phyloP scores from a whole-genome alignment of 1,284 basidiomycete species.

The Austroboletus novae-zelandiae region DNA sequence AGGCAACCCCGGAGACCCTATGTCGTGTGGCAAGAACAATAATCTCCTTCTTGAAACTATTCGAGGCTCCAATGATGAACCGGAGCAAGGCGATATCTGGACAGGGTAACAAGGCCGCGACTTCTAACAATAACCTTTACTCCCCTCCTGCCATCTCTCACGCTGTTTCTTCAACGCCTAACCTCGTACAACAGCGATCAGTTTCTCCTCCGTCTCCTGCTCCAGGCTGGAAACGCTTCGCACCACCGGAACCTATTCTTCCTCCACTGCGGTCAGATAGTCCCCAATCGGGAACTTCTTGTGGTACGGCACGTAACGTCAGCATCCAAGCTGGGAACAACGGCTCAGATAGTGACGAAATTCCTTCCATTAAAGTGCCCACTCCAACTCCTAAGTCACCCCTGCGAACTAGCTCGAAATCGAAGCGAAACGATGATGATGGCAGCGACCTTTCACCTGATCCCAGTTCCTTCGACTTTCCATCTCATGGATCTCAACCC shows the following conservation, averaged over 20 bases:
- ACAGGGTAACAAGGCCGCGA: constrained; percentile 28
- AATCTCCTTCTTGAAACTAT: constrained; percentile 60
- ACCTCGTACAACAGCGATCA: constrained; percentile 40
- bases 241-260: constrained; percentile 49
- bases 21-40: constrained; percentile 68
- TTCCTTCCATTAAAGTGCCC: constrained; percentile 35
- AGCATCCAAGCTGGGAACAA: constrained; percentile 16
- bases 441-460: constrained; percentile 30
- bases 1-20: constrained; percentile 55
- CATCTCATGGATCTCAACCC: constrained; percentile 23
- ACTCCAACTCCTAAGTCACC: constrained; percentile 55
- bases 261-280: constrained; percentile 56
- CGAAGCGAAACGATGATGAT: constrained; percentile 27
- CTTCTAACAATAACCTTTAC: constrained; percentile 30
- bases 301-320: constrained; percentile 29
- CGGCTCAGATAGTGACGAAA: constrained; percentile 33
- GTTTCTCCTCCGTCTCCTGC: constrained; percentile 28
- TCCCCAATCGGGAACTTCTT: constrained; percentile 37
- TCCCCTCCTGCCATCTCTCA: constrained; percentile 34
- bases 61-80: constrained; percentile 47
- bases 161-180: constrained; percentile 62
- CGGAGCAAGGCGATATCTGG: constrained; percentile 46
- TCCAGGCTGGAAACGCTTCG: constrained; percentile 46
- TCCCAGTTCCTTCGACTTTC: constrained; percentile 30
- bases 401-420: constrained; percentile 39